Conservation (phyloP, 352 stramenopile species). For the Phytophthora megakarya region DNA sequence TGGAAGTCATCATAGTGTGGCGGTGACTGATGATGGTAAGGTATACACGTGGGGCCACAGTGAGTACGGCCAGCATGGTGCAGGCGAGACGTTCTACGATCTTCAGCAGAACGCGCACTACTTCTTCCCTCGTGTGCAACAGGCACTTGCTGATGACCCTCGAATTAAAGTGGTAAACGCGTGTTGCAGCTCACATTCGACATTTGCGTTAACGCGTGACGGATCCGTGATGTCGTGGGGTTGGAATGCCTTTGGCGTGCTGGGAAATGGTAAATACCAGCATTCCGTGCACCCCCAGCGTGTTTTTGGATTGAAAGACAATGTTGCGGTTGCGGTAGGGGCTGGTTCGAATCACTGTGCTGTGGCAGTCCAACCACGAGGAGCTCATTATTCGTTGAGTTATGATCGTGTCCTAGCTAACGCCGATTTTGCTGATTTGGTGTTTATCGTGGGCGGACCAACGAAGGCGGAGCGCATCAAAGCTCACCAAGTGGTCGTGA, state of each 20-base stretch:
- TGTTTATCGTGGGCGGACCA: conserved; percentile 44
- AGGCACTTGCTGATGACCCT: conserved; percentile 49
- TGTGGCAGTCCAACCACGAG: conserved; percentile 56
- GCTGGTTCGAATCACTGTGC: conserved; percentile 77
- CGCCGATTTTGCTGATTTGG: conserved; percentile 61
- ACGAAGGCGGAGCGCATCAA: conserved; percentile 29
- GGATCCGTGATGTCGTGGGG: conserved; percentile 85
- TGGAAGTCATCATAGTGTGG: conserved; percentile 79
- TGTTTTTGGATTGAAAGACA: conserved; percentile 65
- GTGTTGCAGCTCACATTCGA: conserved; percentile 77
- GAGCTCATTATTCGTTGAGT: conserved; percentile 64
- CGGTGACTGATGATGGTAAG: conserved; percentile 54
- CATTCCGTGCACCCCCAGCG: conserved; percentile 70
- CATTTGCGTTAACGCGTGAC: conserved; percentile 61
- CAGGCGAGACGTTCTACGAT: conserved; percentile 66
- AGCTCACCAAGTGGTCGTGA: conserved; percentile 62
- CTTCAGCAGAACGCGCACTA: conserved; percentile 79
- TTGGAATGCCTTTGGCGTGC: conserved; percentile 81
- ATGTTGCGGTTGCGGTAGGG: conserved; percentile 52
- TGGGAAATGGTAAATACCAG: conserved; percentile 80
- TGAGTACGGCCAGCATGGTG: conserved; percentile 84
- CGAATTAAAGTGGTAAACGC: conserved; percentile 35
- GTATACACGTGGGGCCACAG: conserved; percentile 83
- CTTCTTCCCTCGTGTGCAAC: conserved; percentile 67
- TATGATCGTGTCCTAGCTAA: conserved; percentile 59